These are phyloP conservation scores for Nicotiana paniculata DNA, from an alignment of 257 asterid genomes.

Conservation along the genomic window DNA sequence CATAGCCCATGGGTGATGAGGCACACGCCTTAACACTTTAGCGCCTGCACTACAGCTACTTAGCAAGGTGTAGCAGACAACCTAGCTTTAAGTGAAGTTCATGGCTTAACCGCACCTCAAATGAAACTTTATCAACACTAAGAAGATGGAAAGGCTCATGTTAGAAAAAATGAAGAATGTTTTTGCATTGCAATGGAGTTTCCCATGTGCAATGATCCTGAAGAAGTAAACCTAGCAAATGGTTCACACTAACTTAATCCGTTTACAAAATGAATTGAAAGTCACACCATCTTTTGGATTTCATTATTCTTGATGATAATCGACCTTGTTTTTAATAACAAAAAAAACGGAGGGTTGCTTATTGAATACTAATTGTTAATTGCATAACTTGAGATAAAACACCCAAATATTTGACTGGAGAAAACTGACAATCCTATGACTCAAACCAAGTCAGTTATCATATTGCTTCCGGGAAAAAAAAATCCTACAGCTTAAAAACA, in stretches of 20 bases:
- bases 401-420: background rate
- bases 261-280: background rate
- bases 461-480: background rate
- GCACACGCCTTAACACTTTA: background rate
- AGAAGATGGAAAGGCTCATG: background rate
- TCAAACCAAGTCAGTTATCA: background rate
- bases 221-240: background rate
- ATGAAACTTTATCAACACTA: background rate
- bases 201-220: conserved; percentile 17
- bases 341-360: too few species aligned
- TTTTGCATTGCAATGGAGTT: conserved; percentile 13
- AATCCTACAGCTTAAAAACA: background rate
- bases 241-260: conserved; percentile 18
- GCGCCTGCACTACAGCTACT: background rate
- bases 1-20: background rate
- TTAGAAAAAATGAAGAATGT: too few species aligned
- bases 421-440: background rate
- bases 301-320: too few species aligned
- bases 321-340: background rate
- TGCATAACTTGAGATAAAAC: background rate
- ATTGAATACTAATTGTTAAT: background rate
- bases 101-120: background rate
- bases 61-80: background rate
- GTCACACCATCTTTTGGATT: background rate
- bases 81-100: background rate